Evolutionary conservation across 148 eudicot species (phyloP).

Genomic region (Cornus florida): DNA sequence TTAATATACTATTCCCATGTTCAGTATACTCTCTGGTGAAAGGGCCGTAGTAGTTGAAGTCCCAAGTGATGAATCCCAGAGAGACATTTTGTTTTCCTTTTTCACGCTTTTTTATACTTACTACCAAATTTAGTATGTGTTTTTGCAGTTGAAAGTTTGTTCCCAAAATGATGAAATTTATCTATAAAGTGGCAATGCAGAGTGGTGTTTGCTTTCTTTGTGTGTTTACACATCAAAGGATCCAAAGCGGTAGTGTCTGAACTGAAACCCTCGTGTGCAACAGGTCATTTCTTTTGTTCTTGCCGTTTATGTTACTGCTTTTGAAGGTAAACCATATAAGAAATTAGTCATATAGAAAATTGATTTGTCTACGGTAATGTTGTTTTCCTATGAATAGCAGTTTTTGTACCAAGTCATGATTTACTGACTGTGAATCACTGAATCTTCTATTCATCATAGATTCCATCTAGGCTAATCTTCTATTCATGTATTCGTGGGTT

Average conservation of each 20-base stretch:
- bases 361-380: not conserved
- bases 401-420: not conserved
- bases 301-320: not conserved
- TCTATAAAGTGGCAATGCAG: not conserved
- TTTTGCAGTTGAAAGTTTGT: constrained; percentile 9
- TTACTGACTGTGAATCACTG: not conserved
- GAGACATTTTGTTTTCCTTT: not conserved
- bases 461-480: no score
- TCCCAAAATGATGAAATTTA: constrained; percentile 3
- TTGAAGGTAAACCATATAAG: not conserved
- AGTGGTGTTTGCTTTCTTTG: not conserved
- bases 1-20: not conserved
- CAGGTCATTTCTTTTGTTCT: not conserved
- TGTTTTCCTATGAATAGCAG: not conserved
- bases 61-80: not conserved
- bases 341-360: not conserved
- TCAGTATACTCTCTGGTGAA: not conserved
- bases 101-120: not conserved
- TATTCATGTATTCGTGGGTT: no score
- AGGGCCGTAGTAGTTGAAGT: not conserved
- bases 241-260: not conserved
- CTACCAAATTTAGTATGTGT: not conserved
- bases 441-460: not conserved
- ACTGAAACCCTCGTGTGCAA: not conserved
- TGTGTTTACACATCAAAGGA: not conserved